Evolutionary conservation across 768 basidiomycete species (phyloP).

Genomic region (Russula abietina): DNA sequence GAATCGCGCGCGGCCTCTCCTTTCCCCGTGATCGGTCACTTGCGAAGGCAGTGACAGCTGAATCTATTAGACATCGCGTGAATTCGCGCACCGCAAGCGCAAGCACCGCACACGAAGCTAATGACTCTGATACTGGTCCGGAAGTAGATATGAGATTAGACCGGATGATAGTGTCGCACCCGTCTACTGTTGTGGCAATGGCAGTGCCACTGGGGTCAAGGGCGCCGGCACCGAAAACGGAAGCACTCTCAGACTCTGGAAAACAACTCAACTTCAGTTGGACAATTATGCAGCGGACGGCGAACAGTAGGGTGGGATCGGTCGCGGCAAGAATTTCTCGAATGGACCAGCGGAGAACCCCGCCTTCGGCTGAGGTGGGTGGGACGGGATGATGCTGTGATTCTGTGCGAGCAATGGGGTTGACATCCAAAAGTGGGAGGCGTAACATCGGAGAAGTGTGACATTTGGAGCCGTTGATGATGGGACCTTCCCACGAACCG

Average conservation of each 20-base stretch:
- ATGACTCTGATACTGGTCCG: not conserved
- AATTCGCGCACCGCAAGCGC: slow-evolving; percentile 19
- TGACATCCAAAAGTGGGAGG: slow-evolving; percentile 18
- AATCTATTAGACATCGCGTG: slow-evolving; percentile 7
- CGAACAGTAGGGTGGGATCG: slow-evolving; percentile 28
- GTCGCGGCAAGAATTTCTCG: slow-evolving; percentile 28
- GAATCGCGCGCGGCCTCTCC: not conserved
- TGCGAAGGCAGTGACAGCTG: slow-evolving; percentile 9
- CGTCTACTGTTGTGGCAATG: not conserved
- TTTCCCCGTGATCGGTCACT: not conserved
- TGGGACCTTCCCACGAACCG: slow-evolving; percentile 10
- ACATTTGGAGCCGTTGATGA: not conserved
- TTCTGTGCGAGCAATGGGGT: not conserved
- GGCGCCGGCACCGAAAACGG: slow-evolving; percentile 4
- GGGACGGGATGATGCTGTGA: slow-evolving; percentile 2
- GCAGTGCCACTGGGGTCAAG: slow-evolving; percentile 3
- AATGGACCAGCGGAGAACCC: slow-evolving; percentile 8
- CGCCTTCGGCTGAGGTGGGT: not conserved
- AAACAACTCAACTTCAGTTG: slow-evolving; percentile 12
- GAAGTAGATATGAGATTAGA: not conserved
- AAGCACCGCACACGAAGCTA: slow-evolving; percentile 16
- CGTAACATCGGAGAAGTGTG: slow-evolving; percentile 1
- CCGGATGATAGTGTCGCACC: not conserved
- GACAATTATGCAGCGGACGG: slow-evolving; percentile 24
- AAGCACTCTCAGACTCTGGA: not conserved